Percentiles rank a stretch among this genome's conserved stretches.
These are phyloP conservation scores for Aspergillus quadrilineatus DNA, from an alignment of 2,329 filamentous ascomycete species.

Conservation along the genomic window DNA sequence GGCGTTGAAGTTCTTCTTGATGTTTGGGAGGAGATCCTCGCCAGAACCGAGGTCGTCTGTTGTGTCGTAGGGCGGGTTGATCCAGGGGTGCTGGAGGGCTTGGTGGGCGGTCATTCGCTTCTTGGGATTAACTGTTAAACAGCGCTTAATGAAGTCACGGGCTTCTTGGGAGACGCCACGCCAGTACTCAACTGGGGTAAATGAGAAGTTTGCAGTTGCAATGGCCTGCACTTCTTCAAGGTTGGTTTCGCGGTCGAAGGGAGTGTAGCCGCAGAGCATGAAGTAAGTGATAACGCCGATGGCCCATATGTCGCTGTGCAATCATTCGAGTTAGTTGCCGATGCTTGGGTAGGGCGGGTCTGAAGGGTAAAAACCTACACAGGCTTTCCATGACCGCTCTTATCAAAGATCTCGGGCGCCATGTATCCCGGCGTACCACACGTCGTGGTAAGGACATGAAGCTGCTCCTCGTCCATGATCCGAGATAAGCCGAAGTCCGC, in stretches of 20 bases:
- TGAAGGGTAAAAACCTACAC: constrained; percentile 56
- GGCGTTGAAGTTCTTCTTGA: constrained; percentile 71
- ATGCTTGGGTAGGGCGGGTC: not conserved
- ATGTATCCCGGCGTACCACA: constrained; percentile 98
- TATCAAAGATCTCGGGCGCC: constrained; percentile 99
- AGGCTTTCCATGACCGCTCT: constrained; percentile 94
- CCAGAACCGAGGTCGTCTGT: constrained; percentile 31
- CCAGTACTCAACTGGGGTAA: constrained; percentile 95
- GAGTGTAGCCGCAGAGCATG: constrained; percentile 94
- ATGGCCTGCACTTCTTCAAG: constrained; percentile 99
- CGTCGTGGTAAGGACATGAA: constrained; percentile 95
- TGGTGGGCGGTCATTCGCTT: constrained; percentile 89
- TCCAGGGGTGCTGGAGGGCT: constrained; percentile 65
- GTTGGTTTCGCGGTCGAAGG: constrained; percentile 95
- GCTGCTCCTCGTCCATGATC: constrained; percentile 99
- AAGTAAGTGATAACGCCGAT: constrained; percentile 99
- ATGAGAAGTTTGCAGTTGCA: constrained; percentile 91
- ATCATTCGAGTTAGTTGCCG: constrained; percentile 1
- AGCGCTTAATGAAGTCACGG: constrained; percentile 88
- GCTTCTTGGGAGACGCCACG: constrained; percentile 79
- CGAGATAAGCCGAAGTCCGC: constrained; percentile 93
- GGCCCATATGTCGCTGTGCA: constrained; percentile 80
- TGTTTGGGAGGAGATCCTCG: constrained; percentile 61
- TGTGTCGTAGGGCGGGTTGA: constrained; percentile 56
- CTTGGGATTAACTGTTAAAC: constrained; percentile 84